Evolutionary conservation across 1,284 basidiomycete genomes (phyloP).

Genomic region (Tremellales sp.): DNA sequence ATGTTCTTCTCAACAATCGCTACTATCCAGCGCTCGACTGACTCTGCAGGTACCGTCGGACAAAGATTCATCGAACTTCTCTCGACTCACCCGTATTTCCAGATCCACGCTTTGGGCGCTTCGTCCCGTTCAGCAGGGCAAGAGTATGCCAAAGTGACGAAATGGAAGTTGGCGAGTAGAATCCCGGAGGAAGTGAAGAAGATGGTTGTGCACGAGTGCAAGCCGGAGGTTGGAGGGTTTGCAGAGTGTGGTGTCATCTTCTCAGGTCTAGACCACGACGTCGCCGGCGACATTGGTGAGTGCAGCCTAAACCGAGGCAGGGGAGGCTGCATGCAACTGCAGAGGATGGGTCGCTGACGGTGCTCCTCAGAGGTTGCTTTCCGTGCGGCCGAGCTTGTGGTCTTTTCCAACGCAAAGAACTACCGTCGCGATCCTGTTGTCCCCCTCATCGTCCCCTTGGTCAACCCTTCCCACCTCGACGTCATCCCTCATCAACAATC

Average conservation of each 20-base stretch:
- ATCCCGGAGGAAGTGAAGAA: conserved; percentile 68
- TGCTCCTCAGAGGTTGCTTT: conserved; percentile 70
- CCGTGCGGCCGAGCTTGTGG: conserved; percentile 77
- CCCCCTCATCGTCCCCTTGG: conserved; percentile 95
- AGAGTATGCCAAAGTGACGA: conserved; percentile 68
- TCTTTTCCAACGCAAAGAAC: conserved; percentile 99
- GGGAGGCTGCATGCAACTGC: no score
- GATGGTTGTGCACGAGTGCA: conserved; percentile 74
- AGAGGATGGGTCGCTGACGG: no score
- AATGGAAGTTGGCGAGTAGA: conserved; percentile 84
- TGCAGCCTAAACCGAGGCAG: no score
- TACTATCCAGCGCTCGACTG: background rate
- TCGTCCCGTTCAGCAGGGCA: conserved; percentile 85
- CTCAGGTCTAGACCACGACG: conserved; percentile 90
- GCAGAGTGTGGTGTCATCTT: conserved; percentile 83
- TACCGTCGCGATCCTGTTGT: conserved; percentile 88
- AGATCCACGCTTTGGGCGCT: conserved; percentile 81
- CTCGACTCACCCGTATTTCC: conserved; percentile 84
- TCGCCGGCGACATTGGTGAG: conserved; percentile 89
- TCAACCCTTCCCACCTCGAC: conserved; percentile 81
- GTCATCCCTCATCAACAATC: conserved; percentile 80
- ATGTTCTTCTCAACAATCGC: no score
- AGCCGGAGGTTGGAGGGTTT: conserved; percentile 63
- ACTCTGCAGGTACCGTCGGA: conserved; percentile 65
- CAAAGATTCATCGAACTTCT: conserved; percentile 89